phyloP scores from a whole-genome alignment of 441 rosid genomes.

The Caryocar brasiliense region DNA sequence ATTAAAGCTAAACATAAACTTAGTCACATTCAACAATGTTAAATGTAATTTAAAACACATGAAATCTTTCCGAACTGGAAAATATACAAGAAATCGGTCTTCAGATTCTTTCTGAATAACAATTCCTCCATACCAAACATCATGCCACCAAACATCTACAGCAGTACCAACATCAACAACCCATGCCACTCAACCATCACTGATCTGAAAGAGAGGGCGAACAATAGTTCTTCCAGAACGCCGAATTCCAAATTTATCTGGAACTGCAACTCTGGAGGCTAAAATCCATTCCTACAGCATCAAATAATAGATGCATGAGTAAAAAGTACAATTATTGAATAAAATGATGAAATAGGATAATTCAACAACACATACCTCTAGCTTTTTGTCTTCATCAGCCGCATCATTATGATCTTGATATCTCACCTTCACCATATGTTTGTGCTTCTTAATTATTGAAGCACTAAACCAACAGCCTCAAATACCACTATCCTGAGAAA shows the following conservation, averaged over 20 bases:
- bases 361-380: constrained; percentile 39
- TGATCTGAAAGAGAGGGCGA: constrained; percentile 31
- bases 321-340: neutral
- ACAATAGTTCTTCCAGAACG: constrained; percentile 41
- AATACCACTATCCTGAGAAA: constrained; percentile 75
- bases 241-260: constrained; percentile 44
- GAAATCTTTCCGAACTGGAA: constrained; percentile 45
- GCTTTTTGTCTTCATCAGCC: constrained; percentile 52
- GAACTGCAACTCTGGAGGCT: constrained; percentile 41
- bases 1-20: too few relatives aligned
- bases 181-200: constrained; percentile 13
- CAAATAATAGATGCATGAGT: neutral
- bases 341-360: neutral
- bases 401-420: constrained; percentile 65
- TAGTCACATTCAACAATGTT: too few relatives aligned
- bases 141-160: constrained; percentile 77
- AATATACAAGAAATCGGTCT: constrained; percentile 42
- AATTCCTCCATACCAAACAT: constrained; percentile 88
- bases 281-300: constrained; percentile 65
- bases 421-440: constrained; percentile 67
- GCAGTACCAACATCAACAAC: constrained; percentile 37
- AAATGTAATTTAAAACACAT: neutral
- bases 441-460: constrained; percentile 44
- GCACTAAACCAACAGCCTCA: constrained; percentile 87
- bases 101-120: constrained; percentile 41